Evolutionary conservation across 345 rosid genomes (phyloP).

Genomic region (Gossypium bickii): DNA sequence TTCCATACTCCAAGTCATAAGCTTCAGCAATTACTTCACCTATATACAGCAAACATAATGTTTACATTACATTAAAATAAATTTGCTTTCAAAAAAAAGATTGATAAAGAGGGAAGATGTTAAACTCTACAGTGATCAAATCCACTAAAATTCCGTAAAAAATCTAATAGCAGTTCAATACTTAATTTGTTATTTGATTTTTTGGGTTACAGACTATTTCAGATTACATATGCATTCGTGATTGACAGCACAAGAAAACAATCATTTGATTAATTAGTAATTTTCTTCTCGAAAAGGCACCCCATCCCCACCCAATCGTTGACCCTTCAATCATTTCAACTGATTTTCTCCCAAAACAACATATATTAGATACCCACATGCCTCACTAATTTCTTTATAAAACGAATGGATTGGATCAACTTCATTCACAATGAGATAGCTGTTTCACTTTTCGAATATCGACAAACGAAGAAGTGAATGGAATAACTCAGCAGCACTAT

Average conservation of each 20-base stretch:
- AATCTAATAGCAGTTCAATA: too few relatives aligned
- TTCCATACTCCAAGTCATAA: conserved; percentile 84
- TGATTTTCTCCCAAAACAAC: too few relatives aligned
- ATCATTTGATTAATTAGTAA: neutral
- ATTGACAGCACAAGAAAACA: neutral
- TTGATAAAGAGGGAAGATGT: neutral
- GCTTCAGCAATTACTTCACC: conserved; percentile 70
- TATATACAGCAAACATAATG: neutral
- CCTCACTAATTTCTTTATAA: too few relatives aligned
- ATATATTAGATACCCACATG: too few relatives aligned
- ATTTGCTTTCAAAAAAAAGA: neutral
- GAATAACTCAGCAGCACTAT: neutral
- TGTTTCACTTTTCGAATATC: too few relatives aligned
- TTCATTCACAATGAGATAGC: too few relatives aligned
- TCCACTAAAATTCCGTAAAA: neutral
- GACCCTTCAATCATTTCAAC: neutral
- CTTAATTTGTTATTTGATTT: neutral
- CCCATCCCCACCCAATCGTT: neutral
- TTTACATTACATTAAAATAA: neutral
- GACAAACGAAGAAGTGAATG: too few relatives aligned
- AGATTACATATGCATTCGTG: neutral
- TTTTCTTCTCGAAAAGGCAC: neutral
- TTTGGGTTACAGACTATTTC: neutral
- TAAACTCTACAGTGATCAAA: neutral
- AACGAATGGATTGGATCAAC: too few relatives aligned